Conservation (phyloP, 2,329 filamentous ascomycete genomes). For the Diaporthe caulivora region DNA sequence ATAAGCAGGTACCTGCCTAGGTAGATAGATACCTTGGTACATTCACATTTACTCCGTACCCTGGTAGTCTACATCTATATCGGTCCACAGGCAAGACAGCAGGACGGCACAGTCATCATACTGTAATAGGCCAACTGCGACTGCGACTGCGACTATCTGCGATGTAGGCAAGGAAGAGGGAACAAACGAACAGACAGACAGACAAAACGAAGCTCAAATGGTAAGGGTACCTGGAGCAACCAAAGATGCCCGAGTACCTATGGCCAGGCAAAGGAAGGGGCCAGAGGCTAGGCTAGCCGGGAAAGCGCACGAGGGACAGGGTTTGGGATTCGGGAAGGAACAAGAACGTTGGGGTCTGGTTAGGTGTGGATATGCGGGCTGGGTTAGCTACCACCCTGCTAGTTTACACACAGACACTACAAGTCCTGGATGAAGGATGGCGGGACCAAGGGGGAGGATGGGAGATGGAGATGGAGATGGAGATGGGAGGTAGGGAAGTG, state of each 20-base stretch:
- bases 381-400: constrained; percentile 13
- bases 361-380: not conserved
- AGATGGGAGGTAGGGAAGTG: constrained; percentile 1
- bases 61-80: not conserved
- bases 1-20: not conserved
- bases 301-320: not conserved
- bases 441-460: no score
- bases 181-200: no score
- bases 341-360: constrained; percentile 14
- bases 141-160: constrained; percentile 9
- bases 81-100: not conserved
- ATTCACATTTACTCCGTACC: not conserved
- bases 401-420: no score
- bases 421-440: no score
- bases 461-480: not conserved
- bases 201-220: not conserved
- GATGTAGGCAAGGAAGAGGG: not conserved
- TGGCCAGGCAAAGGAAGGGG: not conserved
- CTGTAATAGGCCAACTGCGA: constrained; percentile 13
- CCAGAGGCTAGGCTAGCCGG: not conserved
- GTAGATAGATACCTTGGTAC: not conserved
- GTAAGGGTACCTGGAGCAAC: constrained; percentile 2
- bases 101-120: no score
- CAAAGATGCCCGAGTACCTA: no score
- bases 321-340: constrained; percentile 1